phyloP scores from a whole-genome alignment of 2,329 filamentous ascomycete species.

The Ceratocystis variospora region DNA sequence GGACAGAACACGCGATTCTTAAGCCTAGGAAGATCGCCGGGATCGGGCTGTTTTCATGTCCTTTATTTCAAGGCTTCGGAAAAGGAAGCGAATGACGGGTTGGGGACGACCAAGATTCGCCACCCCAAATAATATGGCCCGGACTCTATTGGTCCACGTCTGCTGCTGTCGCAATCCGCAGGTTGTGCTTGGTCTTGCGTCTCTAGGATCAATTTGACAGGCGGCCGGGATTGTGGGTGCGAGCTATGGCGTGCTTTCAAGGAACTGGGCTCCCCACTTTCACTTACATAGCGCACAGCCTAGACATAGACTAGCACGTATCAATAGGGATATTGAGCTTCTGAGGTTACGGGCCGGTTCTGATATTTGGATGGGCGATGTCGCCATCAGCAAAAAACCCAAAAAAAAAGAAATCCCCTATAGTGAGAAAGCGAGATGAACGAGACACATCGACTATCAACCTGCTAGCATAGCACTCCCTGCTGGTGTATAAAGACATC shows the following conservation, averaged over 20 bases:
- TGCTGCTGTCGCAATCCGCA: neutral
- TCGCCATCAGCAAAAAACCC: neutral
- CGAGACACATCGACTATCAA: neutral
- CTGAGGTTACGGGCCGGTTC: neutral
- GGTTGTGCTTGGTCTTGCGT: neutral
- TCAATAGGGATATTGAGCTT: neutral
- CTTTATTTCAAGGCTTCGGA: neutral
- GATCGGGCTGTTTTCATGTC: neutral
- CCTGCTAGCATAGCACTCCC: neutral
- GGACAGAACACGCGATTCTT: constrained; percentile 4
- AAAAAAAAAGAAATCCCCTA: neutral
- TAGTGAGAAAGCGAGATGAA: neutral
- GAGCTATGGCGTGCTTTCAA: constrained; percentile 18
- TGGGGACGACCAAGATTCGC: neutral
- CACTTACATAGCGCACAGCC: constrained; percentile 16
- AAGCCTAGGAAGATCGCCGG: neutral
- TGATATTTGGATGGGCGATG: constrained; percentile 1
- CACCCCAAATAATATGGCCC: neutral
- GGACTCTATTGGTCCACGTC: neutral
- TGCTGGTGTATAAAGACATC: neutral
- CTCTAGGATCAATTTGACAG: neutral
- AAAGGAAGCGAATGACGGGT: neutral
- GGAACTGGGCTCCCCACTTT: constrained; percentile 11
- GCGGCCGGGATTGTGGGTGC: neutral
- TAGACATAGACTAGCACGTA: neutral